Percentiles rank a stretch among this genome's conserved stretches.
Conservation (phyloP, 2,329 filamentous ascomycete genomes). For the Alternaria dauci region DNA sequence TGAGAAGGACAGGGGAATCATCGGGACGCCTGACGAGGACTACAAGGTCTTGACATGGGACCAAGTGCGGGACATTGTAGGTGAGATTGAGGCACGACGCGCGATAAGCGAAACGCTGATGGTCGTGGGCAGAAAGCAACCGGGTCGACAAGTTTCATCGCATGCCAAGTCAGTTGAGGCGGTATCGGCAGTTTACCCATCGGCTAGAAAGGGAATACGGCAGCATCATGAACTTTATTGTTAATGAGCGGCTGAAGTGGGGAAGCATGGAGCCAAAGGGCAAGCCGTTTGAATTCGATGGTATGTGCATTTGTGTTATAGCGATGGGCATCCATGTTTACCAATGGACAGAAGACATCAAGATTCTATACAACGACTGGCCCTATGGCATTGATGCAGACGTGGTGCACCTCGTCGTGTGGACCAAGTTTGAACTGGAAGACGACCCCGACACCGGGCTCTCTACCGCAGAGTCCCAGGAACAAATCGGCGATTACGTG, state of each 20-base stretch:
- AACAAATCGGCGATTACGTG: constrained; percentile 76
- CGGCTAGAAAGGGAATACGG: constrained; percentile 72
- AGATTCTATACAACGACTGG: constrained; percentile 89
- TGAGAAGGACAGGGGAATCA: constrained; percentile 73
- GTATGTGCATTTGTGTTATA: constrained; percentile 3
- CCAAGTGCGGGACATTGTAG: constrained; percentile 68
- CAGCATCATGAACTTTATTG: constrained; percentile 78
- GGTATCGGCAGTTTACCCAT: constrained; percentile 76
- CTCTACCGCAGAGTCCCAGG: constrained; percentile 69
- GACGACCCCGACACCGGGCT: constrained; percentile 73
- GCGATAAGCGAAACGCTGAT: constrained; percentile 14
- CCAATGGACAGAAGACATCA: constrained; percentile 64
- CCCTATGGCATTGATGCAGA: constrained; percentile 83
- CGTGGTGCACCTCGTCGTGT: constrained; percentile 87
- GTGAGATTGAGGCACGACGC: constrained; percentile 29
- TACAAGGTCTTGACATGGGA: constrained; percentile 74
- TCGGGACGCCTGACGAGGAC: constrained; percentile 73
- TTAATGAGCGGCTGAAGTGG: constrained; percentile 77
- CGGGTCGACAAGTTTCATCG: constrained; percentile 79
- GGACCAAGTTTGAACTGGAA: constrained; percentile 86
- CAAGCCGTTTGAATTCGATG: constrained; percentile 53
- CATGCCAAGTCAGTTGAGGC: constrained; percentile 77
- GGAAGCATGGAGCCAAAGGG: constrained; percentile 53
- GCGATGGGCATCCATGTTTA: constrained; percentile 17
- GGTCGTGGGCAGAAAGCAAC: constrained; percentile 62